phyloP scores from a whole-genome alignment of 176 grass and related monocot species.

The Lolium perenne region DNA sequence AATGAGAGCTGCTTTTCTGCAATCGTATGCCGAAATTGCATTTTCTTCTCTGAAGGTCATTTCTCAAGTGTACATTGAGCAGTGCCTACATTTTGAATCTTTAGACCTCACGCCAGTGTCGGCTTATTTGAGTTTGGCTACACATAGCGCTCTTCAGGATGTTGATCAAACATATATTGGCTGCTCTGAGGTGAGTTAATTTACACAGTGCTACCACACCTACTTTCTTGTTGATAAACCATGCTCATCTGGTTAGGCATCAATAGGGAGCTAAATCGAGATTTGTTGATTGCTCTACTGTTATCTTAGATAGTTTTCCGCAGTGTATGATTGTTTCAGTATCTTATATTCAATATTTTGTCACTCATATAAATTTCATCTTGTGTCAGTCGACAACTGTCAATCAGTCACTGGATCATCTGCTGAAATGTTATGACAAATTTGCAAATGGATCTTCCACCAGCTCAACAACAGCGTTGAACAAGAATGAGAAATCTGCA shows the following conservation, averaged over 20 bases:
- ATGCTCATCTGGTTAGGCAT: constrained; percentile 13
- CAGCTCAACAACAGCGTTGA: constrained; percentile 37
- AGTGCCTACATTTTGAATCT: constrained; percentile 62
- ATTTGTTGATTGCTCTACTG: constrained; percentile 14
- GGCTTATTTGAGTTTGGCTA: constrained; percentile 72
- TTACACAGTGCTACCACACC: constrained; percentile 7
- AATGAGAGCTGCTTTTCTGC: constrained; percentile 59
- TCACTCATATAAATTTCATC: constrained; percentile 37
- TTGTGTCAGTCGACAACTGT: constrained; percentile 57
- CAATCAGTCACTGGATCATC: constrained; percentile 59
- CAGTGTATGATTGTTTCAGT: background rate
- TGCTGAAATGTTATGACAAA: constrained; percentile 69
- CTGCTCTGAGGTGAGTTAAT: constrained; percentile 52
- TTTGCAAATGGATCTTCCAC: constrained; percentile 38
- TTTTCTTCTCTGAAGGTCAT: constrained; percentile 76
- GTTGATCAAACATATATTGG: constrained; percentile 44
- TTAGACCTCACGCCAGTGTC: constrained; percentile 61
- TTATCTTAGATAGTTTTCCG: constrained; percentile 23
- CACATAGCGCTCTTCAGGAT: constrained; percentile 60
- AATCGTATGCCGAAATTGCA: constrained; percentile 63
- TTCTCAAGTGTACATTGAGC: constrained; percentile 67
- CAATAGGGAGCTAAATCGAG: background rate
- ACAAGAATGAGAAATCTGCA: constrained; percentile 45
- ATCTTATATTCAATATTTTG: constrained; percentile 4
- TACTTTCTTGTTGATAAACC: constrained; percentile 13